Evolutionary conservation across 2,329 filamentous ascomycete genomes (phyloP).

Genomic region (Diaporthe citriasiana): DNA sequence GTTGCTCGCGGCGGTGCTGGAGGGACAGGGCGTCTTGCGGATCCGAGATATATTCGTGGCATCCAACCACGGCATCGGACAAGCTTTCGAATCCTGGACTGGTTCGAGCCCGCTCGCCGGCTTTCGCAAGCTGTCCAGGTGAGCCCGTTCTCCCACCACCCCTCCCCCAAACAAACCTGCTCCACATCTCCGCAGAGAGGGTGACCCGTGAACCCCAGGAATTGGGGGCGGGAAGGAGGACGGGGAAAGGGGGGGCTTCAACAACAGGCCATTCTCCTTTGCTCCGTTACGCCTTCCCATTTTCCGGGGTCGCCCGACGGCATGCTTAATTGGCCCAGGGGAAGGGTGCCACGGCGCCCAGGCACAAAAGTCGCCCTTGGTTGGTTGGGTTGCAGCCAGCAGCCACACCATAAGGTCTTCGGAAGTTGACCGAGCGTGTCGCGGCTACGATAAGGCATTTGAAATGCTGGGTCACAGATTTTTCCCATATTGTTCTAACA

Average conservation of each 20-base stretch:
- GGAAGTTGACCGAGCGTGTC: slow-evolving; percentile 32
- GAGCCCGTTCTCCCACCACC: neutral
- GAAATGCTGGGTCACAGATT: slow-evolving; percentile 9
- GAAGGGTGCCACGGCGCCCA: slow-evolving; percentile 11
- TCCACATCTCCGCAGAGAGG: slow-evolving; percentile 31
- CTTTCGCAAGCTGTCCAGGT: neutral
- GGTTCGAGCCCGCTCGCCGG: slow-evolving; percentile 20
- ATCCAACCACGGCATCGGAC: neutral
- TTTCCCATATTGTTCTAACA: slow-evolving; percentile 25
- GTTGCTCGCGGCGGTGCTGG: no score
- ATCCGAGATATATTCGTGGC: slow-evolving; percentile 32
- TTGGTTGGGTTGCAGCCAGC: slow-evolving; percentile 21
- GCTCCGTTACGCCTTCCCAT: slow-evolving; percentile 17
- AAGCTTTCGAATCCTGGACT: slow-evolving; percentile 28
- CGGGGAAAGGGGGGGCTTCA: neutral
- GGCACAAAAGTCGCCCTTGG: slow-evolving; percentile 5
- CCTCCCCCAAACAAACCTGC: slow-evolving; percentile 8
- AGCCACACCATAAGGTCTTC: slow-evolving; percentile 19
- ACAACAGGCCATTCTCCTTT: slow-evolving; percentile 1
- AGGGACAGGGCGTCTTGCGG: slow-evolving; percentile 4
- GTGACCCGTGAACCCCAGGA: slow-evolving; percentile 23
- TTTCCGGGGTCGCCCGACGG: slow-evolving; percentile 31
- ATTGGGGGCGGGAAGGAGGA: slow-evolving; percentile 23
- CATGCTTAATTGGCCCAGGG: slow-evolving; percentile 18
- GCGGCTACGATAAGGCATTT: slow-evolving; percentile 23